phyloP scores from a whole-genome alignment of 2,329 filamentous ascomycete genomes.

The Talaromyces sp. region DNA sequence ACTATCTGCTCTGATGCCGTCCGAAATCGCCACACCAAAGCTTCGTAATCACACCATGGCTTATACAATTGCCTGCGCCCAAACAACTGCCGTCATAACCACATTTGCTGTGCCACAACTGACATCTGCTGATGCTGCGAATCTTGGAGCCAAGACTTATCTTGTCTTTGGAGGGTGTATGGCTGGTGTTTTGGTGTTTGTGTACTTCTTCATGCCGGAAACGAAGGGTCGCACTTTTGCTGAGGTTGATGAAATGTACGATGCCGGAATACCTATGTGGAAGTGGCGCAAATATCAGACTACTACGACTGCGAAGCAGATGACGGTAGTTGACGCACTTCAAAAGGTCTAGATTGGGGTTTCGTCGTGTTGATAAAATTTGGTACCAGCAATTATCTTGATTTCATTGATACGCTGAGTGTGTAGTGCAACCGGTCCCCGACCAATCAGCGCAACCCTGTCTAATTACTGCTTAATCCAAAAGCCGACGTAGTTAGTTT shows the following conservation, averaged over 20 bases:
- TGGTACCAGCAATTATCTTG: not conserved
- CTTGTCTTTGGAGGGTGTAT: conserved; percentile 37
- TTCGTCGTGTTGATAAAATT: not conserved
- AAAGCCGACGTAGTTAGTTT: not conserved
- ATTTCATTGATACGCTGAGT: not conserved
- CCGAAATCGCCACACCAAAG: conserved; percentile 38
- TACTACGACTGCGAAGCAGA: conserved; percentile 24
- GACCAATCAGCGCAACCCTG: not conserved
- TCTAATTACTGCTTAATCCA: not conserved
- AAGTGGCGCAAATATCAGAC: conserved; percentile 34
- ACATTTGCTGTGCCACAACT: conserved; percentile 40
- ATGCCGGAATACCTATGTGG: conserved; percentile 32
- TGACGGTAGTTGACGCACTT: conserved; percentile 23
- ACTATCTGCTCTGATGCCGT: conserved; percentile 35
- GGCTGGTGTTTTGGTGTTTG: conserved; percentile 31
- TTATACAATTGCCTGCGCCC: conserved; percentile 37
- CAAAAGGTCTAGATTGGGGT: not conserved
- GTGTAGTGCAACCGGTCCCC: not conserved
- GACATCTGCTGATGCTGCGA: conserved; percentile 34
- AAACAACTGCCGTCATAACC: conserved; percentile 41
- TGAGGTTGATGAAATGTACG: conserved; percentile 39
- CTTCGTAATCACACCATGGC: conserved; percentile 41
- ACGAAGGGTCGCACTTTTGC: conserved; percentile 33
- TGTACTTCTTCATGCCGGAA: conserved; percentile 33
- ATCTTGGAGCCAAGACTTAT: conserved; percentile 36